A percentile compares a stretch with the other conserved stretches of the same genome.
phyloP scores from a whole-genome alignment of 1,139 yeast species.

The Geotrichum armillariae region DNA sequence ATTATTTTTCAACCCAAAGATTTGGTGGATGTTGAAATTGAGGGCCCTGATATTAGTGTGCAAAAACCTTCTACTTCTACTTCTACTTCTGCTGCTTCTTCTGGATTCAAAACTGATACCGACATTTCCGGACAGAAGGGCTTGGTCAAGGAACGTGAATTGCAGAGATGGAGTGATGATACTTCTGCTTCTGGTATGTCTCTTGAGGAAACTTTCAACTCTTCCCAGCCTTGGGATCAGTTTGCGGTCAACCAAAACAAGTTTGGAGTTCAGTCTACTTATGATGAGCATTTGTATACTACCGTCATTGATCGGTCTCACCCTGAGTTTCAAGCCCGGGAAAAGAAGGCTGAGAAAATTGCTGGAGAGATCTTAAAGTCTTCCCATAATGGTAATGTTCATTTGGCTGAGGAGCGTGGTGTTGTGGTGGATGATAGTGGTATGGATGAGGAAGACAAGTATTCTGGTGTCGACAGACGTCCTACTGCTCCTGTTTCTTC shows the following conservation, averaged over 20 bases:
- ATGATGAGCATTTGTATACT: constrained; percentile 88
- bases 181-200: constrained; percentile 32
- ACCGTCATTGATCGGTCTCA: constrained; percentile 74
- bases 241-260: constrained; percentile 84
- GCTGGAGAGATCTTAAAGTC: constrained; percentile 82
- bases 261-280: constrained; percentile 85
- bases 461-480: constrained; percentile 75
- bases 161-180: constrained; percentile 80
- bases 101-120: constrained; percentile 71
- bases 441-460: constrained; percentile 92
- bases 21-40: constrained; percentile 59
- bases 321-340: constrained; percentile 68
- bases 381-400: constrained; percentile 64
- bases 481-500: constrained; percentile 2
- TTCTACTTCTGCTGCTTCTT: constrained; percentile 20
- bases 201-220: constrained; percentile 41
- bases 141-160: constrained; percentile 52
- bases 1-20: constrained; percentile 59
- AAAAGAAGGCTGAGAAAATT: constrained; percentile 69
- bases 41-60: constrained; percentile 45
- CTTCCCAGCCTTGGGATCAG: constrained; percentile 72
- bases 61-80: constrained; percentile 24
- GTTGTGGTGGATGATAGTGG: constrained; percentile 75
- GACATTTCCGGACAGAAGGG: constrained; percentile 60
- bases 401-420: constrained; percentile 92